These are phyloP conservation scores for Clonostachys sp. DNA, from an alignment of 2,329 filamentous ascomycete species.

Conservation along the genomic window DNA sequence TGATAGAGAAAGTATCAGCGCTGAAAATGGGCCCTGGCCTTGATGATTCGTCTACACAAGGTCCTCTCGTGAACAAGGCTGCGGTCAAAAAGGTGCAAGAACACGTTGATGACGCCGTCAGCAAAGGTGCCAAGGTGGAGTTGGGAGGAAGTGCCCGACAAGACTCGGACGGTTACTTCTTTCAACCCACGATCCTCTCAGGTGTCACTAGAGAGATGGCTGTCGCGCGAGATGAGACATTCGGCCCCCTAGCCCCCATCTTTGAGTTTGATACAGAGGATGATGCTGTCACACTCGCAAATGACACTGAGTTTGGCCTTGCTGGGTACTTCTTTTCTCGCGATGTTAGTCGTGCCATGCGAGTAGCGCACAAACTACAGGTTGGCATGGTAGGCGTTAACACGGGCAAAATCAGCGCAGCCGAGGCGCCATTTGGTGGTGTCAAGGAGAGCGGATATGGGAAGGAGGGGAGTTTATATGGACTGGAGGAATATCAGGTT, in stretches of 20 bases:
- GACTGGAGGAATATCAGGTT: constrained; percentile 52
- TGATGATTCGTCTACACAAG: constrained; percentile 15
- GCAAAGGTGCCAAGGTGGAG: constrained; percentile 54
- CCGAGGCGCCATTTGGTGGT: constrained; percentile 43
- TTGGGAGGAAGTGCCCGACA: constrained; percentile 60
- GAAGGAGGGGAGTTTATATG: constrained; percentile 55
- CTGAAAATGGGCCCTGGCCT: constrained; percentile 18
- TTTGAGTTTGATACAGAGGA: constrained; percentile 27
- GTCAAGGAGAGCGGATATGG: constrained; percentile 60
- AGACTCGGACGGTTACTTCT: constrained; percentile 59
- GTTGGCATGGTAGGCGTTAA: constrained; percentile 68
- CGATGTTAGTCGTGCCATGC: constrained; percentile 26
- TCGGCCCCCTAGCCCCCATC: constrained; percentile 19
- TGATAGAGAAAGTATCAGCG: constrained; percentile 17
- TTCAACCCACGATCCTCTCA: constrained; percentile 66
- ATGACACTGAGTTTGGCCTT: constrained; percentile 32
- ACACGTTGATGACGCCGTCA: constrained; percentile 64
- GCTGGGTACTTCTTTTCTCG: constrained; percentile 25
- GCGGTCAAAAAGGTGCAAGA: constrained; percentile 57
- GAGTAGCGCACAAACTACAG: constrained; percentile 50
- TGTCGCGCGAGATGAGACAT: constrained; percentile 22
- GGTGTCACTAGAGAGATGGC: constrained; percentile 30
- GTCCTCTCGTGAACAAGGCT: constrained; percentile 56
- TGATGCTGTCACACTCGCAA: constrained; percentile 29
- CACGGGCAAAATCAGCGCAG: constrained; percentile 35